A percentile compares a stretch with the other conserved stretches of the same genome.
Evolutionary conservation across 2,329 filamentous ascomycete genomes (phyloP).

Genomic region (Fusarium sp.): DNA sequence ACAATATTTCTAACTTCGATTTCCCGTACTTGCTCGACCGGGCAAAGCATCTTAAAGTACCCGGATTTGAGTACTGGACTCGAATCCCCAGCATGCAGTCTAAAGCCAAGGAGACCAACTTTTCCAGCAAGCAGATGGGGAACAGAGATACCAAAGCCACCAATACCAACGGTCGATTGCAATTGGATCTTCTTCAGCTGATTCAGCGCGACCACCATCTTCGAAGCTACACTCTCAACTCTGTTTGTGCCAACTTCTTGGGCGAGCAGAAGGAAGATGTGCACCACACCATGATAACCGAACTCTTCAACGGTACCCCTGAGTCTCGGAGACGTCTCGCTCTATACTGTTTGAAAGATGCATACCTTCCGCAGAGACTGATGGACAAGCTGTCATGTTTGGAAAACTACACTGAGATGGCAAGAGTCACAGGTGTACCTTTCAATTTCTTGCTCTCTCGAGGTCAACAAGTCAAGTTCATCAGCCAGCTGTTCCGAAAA

Average conservation of each 20-base stretch:
- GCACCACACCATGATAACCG: slow-evolving; percentile 99
- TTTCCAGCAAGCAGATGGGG: slow-evolving; percentile 98
- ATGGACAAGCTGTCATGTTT: slow-evolving; percentile 98
- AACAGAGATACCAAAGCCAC: slow-evolving; percentile 94
- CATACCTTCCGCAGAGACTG: slow-evolving; percentile 90
- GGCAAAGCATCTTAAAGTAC: slow-evolving; percentile 83
- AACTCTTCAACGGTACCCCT: slow-evolving; percentile 94
- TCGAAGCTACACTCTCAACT: slow-evolving; percentile 96
- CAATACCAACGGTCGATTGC: slow-evolving; percentile 92
- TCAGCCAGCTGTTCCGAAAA: slow-evolving; percentile 97
- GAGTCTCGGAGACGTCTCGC: slow-evolving; percentile 92
- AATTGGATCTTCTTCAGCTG: slow-evolving; percentile 93
- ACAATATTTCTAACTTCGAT: slow-evolving; percentile 99
- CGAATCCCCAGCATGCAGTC: slow-evolving; percentile 79
- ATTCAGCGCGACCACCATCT: slow-evolving; percentile 95
- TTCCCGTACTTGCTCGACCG: slow-evolving; percentile 95
- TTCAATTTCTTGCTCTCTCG: slow-evolving; percentile 94
- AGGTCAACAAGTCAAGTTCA: slow-evolving; percentile 96
- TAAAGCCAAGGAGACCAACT: slow-evolving; percentile 80
- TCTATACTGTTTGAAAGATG: slow-evolving; percentile 97
- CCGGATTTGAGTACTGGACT: slow-evolving; percentile 87
- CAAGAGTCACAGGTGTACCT: slow-evolving; percentile 96
- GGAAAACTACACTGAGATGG: slow-evolving; percentile 99
- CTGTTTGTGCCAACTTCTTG: slow-evolving; percentile 92
- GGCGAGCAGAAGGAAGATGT: slow-evolving; percentile 99